Base-by-base conservation (phyloP, 345 rosid species). In the Geranium brycei region DNA sequence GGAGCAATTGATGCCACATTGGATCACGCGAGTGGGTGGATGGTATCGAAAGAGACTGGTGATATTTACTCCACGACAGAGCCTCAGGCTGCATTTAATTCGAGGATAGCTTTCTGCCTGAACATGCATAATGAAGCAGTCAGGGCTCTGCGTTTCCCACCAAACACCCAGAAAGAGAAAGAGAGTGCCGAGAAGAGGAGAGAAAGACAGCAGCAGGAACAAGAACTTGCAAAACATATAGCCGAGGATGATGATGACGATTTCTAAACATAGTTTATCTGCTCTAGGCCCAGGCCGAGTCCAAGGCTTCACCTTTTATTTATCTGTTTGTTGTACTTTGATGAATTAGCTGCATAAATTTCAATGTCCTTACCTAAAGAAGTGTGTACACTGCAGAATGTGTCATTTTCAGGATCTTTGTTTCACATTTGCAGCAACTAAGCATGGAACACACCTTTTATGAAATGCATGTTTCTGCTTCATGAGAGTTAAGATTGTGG, bases 221-320 rank as follows among this genome's bases (percentile, higher is more conserved):
- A 91, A 64, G 96, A 91, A 74, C 91, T 91, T 1, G 91, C 96
- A 1, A 83, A 88, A 72, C 87, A 87, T 77, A 85, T 91, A 65
- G 91, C 90, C 0, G 96, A 91, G 80, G 90, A 91, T 67, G 97
- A 91, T 4, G 96, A 91, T n/a, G 93, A 85, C 47, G 91, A 85
- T 32, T 89, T 85, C 64, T 87, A 73, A 76, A 28, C 12, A 3
- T 35, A 16, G 51, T 17, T 57, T 15, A 31, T 13, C 35, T 30
- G 57, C 28, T 23, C 28, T 23, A 23, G 28, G 28, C 28, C 28
- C 1, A 1, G 28, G 28, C 28, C 28, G 28, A 23, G 28, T 23
- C 28, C 2, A 2, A 23, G 28, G 1, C 1, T 23, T 28, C 67
- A 51, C 10, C 32, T 64, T 64, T 57, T 64, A 64, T 5, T 28